Conservation (phyloP, 1,139 yeast genomes). For the Candida sojae region DNA sequence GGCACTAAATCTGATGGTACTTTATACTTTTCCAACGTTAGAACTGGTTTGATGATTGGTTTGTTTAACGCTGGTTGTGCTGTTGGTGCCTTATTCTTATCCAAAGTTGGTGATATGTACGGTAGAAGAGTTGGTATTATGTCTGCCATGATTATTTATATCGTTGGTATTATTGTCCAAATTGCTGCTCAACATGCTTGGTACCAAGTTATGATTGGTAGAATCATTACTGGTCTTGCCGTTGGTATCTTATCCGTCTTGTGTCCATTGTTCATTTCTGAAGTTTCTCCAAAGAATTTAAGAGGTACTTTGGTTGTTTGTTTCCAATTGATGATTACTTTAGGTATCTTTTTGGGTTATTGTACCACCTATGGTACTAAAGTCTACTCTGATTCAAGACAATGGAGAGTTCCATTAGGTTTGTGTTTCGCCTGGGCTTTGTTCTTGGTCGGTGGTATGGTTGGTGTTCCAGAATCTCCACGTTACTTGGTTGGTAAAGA, state of each 20-base stretch:
- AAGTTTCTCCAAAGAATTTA: constrained; percentile 66
- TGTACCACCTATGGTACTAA: constrained; percentile 67
- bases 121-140: constrained; percentile 57
- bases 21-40: constrained; percentile 40
- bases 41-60: constrained; percentile 61
- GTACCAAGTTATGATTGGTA: constrained; percentile 57
- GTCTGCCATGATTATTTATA: constrained; percentile 46
- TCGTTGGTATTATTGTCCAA: constrained; percentile 51
- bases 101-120: constrained; percentile 50
- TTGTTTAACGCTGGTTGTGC: constrained; percentile 74
- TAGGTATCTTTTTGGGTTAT: constrained; percentile 70
- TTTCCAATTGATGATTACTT: constrained; percentile 68
- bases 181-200: constrained; percentile 42
- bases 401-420: constrained; percentile 68
- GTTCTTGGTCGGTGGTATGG: constrained; percentile 54
- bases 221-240: constrained; percentile 69
- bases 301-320: constrained; percentile 74
- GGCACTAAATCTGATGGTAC: constrained; percentile 27
- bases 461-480: constrained; percentile 69
- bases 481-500: constrained; percentile 42
- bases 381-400: constrained; percentile 50
- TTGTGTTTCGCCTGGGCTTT: constrained; percentile 59
- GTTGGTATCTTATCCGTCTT: constrained; percentile 70
- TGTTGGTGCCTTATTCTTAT: constrained; percentile 65
- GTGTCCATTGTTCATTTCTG: constrained; percentile 70